Conservation (phyloP, 169 alveolate species). For the Eimeria necatrix region DNA sequence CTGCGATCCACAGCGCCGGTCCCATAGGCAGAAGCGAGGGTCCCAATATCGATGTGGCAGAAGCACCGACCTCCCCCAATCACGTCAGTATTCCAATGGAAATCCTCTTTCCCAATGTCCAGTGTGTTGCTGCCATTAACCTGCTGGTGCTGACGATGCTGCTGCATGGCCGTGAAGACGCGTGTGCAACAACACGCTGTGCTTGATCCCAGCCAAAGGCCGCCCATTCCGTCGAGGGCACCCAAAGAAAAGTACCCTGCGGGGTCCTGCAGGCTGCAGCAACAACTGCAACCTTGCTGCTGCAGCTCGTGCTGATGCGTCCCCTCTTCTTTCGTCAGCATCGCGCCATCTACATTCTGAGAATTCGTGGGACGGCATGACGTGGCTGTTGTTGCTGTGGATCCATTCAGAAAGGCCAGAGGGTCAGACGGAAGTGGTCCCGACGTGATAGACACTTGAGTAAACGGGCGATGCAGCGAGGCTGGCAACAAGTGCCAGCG, state of each 20-base stretch:
- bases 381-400: not conserved
- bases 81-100: not conserved
- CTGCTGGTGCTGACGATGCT: slow-evolving; percentile 15
- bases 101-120: not conserved
- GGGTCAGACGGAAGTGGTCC: not conserved
- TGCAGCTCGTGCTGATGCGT: not conserved
- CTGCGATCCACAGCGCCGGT: not conserved
- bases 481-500: slow-evolving; percentile 41
- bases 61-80: slow-evolving; percentile 60
- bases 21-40: not conserved
- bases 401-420: not conserved
- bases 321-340: not conserved
- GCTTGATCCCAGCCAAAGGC: slow-evolving; percentile 17
- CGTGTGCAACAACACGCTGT: not conserved
- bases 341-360: not conserved
- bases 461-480: slow-evolving; percentile 23
- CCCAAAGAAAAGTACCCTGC: slow-evolving; percentile 27
- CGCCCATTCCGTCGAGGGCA: not conserved
- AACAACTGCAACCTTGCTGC: slow-evolving; percentile 25
- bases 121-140: not conserved
- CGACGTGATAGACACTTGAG: slow-evolving; percentile 24
- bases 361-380: not conserved
- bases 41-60: slow-evolving; percentile 45
- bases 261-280: slow-evolving; percentile 44
- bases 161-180: not conserved